Evolutionary conservation across 352 stramenopile species (phyloP), one percentile per base, ranked within the genome.

Genomic region (Phytophthora fragariaefolia): DNA sequence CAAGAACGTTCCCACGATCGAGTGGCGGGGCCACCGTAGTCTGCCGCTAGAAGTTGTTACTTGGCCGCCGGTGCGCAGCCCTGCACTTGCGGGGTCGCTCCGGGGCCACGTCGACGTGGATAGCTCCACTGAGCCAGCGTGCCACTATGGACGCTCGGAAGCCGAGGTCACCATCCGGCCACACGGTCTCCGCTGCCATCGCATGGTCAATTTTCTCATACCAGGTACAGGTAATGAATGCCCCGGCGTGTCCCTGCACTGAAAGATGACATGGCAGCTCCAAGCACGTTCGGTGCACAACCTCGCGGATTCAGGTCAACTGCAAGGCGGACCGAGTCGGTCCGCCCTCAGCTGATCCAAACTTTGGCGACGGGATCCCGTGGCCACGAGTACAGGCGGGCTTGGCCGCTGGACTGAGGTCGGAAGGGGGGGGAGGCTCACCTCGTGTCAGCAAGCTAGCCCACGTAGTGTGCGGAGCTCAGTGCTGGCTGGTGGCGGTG

Each of bases 51-150:
- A 27, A 26, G 12, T 47, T 23, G 40, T 26, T 47, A 24, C 40
- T 22, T n/a, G 34, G 7, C 34, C 34, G 34, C 34, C 17, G 38
- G 18, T 10, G 22, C 17, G 45, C 43, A 40, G 32, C 32, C 10
- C 10, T 9, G 32, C 32, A n/a, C 10, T 40, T 13, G 32, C 32
- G 13, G 9, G 17, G 45, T 42, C 10, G 51, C 26, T 55, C 28
- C 38, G 34, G 12, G 40, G 28, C 50, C 50, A 68, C 45, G 54
- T 65, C 53, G 53, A 28, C 20, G 30, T 55, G 62, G 45, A 70
- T 70, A 28, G 46, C 62, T 69, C 51, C 53, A 58, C 53, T 68
- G 60, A 68, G 63, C 59, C 38, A 61, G 18, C 12, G 59, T 67
- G 40, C 59, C 49, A 67, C 59, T 67, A 20, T 67, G 50, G 42